Conservation (phyloP, 257 asterid genomes). For the Nicotiana sylvestris region DNA sequence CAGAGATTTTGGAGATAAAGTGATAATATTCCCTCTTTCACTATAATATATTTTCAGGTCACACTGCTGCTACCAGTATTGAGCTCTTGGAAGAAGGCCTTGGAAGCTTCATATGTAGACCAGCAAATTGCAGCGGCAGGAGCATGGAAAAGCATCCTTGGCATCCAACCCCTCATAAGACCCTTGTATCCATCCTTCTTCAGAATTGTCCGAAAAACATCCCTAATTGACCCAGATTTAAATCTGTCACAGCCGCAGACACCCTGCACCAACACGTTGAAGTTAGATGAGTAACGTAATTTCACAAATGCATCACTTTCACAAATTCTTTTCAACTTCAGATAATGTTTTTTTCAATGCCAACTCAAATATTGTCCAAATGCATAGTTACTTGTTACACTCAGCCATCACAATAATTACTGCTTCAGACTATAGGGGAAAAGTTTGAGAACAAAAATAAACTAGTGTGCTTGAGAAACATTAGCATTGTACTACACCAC, state of each 20-base stretch:
- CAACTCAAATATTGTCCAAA: neutral
- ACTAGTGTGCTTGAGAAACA: neutral
- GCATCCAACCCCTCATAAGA: conserved; percentile 92
- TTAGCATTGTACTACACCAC: neutral
- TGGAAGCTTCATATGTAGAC: conserved; percentile 94
- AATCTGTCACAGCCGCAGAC: conserved; percentile 96
- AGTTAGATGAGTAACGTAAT: neutral
- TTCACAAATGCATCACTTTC: neutral
- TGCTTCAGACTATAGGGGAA: neutral
- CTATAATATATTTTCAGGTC: conserved; percentile 24
- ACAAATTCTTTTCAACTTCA: neutral
- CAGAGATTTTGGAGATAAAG: neutral
- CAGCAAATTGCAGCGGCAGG: conserved; percentile 99
- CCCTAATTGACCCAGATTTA: conserved; percentile 57
- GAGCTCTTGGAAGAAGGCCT: conserved; percentile 65
- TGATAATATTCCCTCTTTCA: neutral
- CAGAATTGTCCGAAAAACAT: conserved; percentile 61
- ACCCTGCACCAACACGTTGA: conserved; percentile 51
- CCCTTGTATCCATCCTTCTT: conserved; percentile 90
- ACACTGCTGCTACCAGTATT: conserved; percentile 23
- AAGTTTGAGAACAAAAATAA: neutral
- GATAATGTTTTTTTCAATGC: neutral
- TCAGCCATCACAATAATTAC: neutral
- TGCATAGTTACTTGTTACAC: neutral
- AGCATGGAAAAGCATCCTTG: conserved; percentile 98